Evolutionary conservation across 495 filamentous ascomycete genomes (phyloP), one percentile per base, ranked within the genome.

Genomic region (Staphylotrichum longicolle): DNA sequence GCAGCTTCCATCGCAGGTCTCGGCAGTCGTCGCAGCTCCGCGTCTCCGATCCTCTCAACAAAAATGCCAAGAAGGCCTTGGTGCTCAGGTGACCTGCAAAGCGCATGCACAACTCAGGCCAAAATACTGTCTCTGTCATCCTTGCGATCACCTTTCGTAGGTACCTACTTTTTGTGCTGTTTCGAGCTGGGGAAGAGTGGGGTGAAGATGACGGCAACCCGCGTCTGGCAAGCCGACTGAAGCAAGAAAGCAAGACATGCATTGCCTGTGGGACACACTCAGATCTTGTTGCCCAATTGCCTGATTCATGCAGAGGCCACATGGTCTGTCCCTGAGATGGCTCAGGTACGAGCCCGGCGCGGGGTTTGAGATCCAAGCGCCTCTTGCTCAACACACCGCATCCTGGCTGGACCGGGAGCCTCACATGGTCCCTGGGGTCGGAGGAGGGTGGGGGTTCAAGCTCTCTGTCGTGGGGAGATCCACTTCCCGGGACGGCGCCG

Each of bases 51-150:
- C 3, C 34, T 20, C 4, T 50, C 35, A 15, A 42, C 47, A 51
- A 51, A 51, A 51, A 50, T 51, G 57, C 57, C 57, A 58, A 58
- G 57, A 4, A 20, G 39, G 47, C 37, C 47, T 4, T 20, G 35
- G 0, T 27, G 56, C 39, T 44, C 57, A 59, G 47, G 46, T 59
- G 57, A 60, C 57, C 57, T 42, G 48, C 57, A 52, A 12, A 45
- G 39, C 4, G 10, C 32, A 20, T 27, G 20, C 40, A 42, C n/a
- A 15, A 27, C 12, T 37, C 20, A 8, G 37, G 32, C n/a, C 20
- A 15, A 32, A 14, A 11, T 2, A 34, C 30, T 51, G 3, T 6
- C 9, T 39, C n/a, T 20, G 1, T 20, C 32, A 14, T 7, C 7
- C 7, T 40, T 14, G 20, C 7, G 20, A 27, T 27, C 20, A 27